Conservation (phyloP, 331 rosid species). For the Malus hybrid region DNA sequence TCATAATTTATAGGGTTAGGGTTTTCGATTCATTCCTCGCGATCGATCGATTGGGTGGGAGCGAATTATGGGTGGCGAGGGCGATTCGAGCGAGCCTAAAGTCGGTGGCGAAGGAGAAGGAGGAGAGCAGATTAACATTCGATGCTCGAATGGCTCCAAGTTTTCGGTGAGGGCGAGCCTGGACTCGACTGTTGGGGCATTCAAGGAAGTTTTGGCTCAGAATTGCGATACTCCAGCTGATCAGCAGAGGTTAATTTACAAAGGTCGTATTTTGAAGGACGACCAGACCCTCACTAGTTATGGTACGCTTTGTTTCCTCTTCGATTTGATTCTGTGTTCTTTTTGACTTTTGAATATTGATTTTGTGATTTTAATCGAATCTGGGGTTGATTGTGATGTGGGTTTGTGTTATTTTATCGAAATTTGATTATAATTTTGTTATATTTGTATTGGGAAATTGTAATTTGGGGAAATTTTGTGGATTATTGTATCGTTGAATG, state of each 20-base stretch:
- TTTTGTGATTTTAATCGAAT: background rate
- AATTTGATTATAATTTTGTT: background rate
- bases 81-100: slow-evolving; percentile 44
- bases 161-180: slow-evolving; percentile 36
- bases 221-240: slow-evolving; percentile 52
- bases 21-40: background rate
- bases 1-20: slow-evolving; percentile 15
- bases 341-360: background rate
- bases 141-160: slow-evolving; percentile 54
- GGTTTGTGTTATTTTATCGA: background rate
- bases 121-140: slow-evolving; percentile 34
- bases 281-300: slow-evolving; percentile 49
- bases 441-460: background rate
- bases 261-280: slow-evolving; percentile 60
- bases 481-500: background rate
- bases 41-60: slow-evolving; percentile 15
- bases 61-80: slow-evolving; percentile 43
- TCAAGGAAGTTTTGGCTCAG: slow-evolving; percentile 44
- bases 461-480: background rate
- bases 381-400: slow-evolving; percentile 7
- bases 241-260: slow-evolving; percentile 60
- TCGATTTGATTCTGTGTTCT: background rate
- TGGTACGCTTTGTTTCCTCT: slow-evolving; percentile 23
- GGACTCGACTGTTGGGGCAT: slow-evolving; percentile 32
- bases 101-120: slow-evolving; percentile 26